phyloP scores from a whole-genome alignment of 805 yeast genomes.

The Wickerhamiella sorbophila region DNA sequence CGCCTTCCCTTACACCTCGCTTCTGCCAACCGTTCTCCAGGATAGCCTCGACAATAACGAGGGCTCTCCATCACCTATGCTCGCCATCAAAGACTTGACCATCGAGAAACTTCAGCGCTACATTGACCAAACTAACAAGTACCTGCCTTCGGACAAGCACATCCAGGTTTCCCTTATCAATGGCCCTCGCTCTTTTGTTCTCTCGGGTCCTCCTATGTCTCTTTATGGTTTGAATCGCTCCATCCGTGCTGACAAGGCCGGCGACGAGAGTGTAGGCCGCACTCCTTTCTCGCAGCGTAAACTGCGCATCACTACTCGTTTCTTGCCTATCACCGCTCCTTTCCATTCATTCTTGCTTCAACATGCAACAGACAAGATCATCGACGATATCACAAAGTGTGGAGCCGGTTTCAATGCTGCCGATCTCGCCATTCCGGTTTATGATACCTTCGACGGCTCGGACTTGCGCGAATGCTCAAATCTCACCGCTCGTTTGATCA shows the following conservation, averaged over 20 bases:
- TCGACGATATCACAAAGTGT: slow-evolving; percentile 47
- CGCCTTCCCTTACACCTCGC: slow-evolving; percentile 82
- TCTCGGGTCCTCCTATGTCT: slow-evolving; percentile 97
- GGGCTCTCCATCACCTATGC: slow-evolving; percentile 96
- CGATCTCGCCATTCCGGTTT: slow-evolving; percentile 70
- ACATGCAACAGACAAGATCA: slow-evolving; percentile 53
- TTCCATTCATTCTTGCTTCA: slow-evolving; percentile 84
- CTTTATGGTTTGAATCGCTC: slow-evolving; percentile 87
- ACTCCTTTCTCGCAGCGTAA: slow-evolving; percentile 90
- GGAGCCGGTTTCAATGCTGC: slow-evolving; percentile 41
- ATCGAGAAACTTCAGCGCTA: slow-evolving; percentile 62
- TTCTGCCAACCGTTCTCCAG: slow-evolving; percentile 84
- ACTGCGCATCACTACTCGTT: slow-evolving; percentile 81
- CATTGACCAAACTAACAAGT: slow-evolving; percentile 80
- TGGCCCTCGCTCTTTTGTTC: slow-evolving; percentile 92
- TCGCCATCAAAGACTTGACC: slow-evolving; percentile 80
- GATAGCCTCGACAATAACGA: slow-evolving; percentile 90
- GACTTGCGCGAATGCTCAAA: slow-evolving; percentile 53
- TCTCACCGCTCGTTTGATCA: slow-evolving; percentile 53
- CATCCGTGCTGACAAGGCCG: slow-evolving; percentile 90
- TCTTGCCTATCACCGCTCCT: slow-evolving; percentile 90
- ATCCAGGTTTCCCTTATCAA: slow-evolving; percentile 81
- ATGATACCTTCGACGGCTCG: slow-evolving; percentile 73
- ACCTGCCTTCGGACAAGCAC: slow-evolving; percentile 82
- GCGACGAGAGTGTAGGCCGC: slow-evolving; percentile 86